Conservation (phyloP, 495 filamentous ascomycete genomes). For the Chaetomidium leptoderma region DNA sequence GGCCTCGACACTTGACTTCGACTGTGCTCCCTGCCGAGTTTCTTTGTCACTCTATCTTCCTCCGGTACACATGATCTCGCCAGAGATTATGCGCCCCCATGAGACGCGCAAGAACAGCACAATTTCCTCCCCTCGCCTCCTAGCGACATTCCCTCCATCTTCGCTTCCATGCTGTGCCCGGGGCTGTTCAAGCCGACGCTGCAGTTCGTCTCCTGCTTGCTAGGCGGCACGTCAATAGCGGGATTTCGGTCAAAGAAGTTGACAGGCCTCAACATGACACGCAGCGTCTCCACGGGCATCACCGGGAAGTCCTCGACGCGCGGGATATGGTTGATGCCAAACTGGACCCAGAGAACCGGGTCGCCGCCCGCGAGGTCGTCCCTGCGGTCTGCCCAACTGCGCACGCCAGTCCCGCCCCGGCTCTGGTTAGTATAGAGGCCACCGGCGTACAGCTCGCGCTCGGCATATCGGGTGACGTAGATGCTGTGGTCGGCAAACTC, state of each 20-base stretch:
- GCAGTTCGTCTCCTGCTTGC: conserved; percentile 49
- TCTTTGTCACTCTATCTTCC: too few species aligned
- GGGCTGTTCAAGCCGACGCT: conserved; percentile 31
- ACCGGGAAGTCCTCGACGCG: conserved; percentile 45
- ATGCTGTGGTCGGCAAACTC: conserved; percentile 80
- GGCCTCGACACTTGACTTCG: too few species aligned
- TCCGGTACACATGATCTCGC: too few species aligned
- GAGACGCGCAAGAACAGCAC: conserved; percentile 9
- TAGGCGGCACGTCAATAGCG: conserved; percentile 67
- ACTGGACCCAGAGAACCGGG: conserved; percentile 58
- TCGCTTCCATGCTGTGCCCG: background rate
- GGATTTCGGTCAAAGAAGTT: conserved; percentile 76
- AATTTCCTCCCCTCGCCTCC: background rate
- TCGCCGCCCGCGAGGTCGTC: conserved; percentile 24
- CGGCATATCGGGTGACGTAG: conserved; percentile 74
- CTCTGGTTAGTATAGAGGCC: conserved; percentile 84
- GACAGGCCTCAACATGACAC: conserved; percentile 60
- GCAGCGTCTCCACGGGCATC: conserved; percentile 38
- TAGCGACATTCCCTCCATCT: conserved; percentile 1
- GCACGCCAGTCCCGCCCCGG: conserved; percentile 27
- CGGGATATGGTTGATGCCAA: conserved; percentile 61
- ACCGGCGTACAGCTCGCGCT: conserved; percentile 75
- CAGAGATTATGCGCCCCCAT: background rate
- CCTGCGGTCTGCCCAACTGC: conserved; percentile 22
- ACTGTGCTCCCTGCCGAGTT: too few species aligned